Conservation (phyloP, 1,139 yeast genomes). For the Kodamaea anthophila region DNA sequence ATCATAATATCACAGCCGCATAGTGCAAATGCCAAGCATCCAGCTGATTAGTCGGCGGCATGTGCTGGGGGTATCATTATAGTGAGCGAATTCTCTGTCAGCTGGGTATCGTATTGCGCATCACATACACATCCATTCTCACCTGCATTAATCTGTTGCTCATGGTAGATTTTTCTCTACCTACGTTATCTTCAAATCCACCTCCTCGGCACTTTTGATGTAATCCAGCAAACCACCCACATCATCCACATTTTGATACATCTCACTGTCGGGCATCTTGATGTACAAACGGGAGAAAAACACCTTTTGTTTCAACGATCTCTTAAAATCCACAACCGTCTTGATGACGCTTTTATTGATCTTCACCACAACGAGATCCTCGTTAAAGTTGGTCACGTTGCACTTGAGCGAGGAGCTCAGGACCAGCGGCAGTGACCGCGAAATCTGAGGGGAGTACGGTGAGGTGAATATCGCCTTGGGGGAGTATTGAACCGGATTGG, state of each 20-base stretch:
- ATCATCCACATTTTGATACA: slow-evolving; percentile 24
- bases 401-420: too few species aligned
- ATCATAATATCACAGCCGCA: too few species aligned
- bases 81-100: too few species aligned
- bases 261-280: slow-evolving; percentile 20
- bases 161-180: background rate
- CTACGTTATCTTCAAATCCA: slow-evolving; percentile 15
- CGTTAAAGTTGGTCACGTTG: slow-evolving; percentile 23
- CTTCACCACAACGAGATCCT: slow-evolving; percentile 25
- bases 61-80: too few species aligned
- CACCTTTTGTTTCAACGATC: slow-evolving; percentile 21
- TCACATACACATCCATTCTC: too few species aligned
- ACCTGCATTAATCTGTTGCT: too few species aligned
- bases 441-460: slow-evolving; percentile 6
- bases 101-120: too few species aligned
- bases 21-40: too few species aligned
- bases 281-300: slow-evolving; percentile 24
- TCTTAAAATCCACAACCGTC: slow-evolving; percentile 24
- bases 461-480: too few species aligned
- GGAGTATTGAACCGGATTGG: too few species aligned
- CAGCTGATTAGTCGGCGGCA: too few species aligned
- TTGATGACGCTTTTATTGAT: slow-evolving; percentile 22
- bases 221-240: slow-evolving; percentile 20
- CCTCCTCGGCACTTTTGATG: slow-evolving; percentile 17
- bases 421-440: slow-evolving; percentile 5